A percentile compares a stretch with the other conserved stretches of the same genome.
phyloP scores from a whole-genome alignment of 129 eudicot genomes.

The Tagetes erecta region DNA sequence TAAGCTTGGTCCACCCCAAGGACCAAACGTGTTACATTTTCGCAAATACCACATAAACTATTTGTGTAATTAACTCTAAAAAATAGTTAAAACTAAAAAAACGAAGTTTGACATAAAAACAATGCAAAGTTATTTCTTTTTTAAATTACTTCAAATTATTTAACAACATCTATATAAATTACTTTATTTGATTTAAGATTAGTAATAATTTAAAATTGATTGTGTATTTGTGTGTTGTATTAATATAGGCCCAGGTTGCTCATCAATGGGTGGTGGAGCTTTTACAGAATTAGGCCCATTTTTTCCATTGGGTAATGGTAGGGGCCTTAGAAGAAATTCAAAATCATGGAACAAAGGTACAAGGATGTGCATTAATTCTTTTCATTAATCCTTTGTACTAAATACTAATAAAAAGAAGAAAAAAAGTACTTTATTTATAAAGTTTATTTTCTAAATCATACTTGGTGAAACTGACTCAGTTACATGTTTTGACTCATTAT shows the following conservation, averaged over 20 bases:
- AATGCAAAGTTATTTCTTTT: no score
- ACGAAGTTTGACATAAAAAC: no score
- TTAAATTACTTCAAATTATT: no score
- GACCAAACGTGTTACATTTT: no score
- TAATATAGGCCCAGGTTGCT: constrained; percentile 90
- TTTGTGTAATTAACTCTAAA: no score
- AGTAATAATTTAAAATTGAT: constrained; percentile 7
- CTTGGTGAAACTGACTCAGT: no score
- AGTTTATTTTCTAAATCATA: neutral
- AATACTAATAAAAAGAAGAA: neutral
- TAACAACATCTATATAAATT: neutral
- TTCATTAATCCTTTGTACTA: neutral
- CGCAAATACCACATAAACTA: no score
- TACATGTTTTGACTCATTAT: neutral
- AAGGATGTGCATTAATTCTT: neutral
- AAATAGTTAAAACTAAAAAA: no score
- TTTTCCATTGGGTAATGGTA: constrained; percentile 82
- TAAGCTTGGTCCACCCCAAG: no score
- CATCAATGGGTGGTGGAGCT: constrained; percentile 97
- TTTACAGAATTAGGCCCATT: constrained; percentile 98
- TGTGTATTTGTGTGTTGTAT: constrained; percentile 9
- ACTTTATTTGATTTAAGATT: neutral
- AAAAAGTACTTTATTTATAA: neutral
- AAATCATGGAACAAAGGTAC: constrained; percentile 94
- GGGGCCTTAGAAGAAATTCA: constrained; percentile 69